These are phyloP conservation scores for Aegilops tauschii DNA, from an alignment of 176 grass and related monocot genomes.

Conservation along the genomic window DNA sequence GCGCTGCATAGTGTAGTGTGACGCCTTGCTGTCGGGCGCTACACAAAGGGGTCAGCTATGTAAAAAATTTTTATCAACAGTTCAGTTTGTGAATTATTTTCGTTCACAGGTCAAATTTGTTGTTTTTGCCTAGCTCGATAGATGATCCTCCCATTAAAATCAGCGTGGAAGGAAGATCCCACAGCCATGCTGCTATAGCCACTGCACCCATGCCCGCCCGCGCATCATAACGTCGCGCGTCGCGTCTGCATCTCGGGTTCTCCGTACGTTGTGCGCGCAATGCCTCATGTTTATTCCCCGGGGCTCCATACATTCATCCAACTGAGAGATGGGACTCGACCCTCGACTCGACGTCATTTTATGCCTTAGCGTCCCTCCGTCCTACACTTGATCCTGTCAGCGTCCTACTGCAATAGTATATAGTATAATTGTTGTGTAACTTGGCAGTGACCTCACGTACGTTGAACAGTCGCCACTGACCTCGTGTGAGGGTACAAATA, in stretches of 20 bases:
- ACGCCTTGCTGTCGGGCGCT: too few relatives aligned
- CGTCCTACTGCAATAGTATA: not conserved
- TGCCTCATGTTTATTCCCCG: not conserved
- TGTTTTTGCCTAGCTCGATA: not conserved
- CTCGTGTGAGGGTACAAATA: not conserved
- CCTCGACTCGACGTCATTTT: constrained; percentile 3
- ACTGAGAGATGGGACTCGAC: not conserved
- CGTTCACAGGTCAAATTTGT: too few relatives aligned
- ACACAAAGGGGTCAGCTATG: too few relatives aligned
- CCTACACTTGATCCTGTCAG: constrained; percentile 25
- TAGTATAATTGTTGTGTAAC: too few relatives aligned
- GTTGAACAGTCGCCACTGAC: not conserved
- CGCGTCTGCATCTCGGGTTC: not conserved
- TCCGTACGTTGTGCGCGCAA: not conserved
- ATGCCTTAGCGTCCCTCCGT: not conserved
- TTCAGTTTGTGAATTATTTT: too few relatives aligned
- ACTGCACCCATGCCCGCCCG: not conserved
- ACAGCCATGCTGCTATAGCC: constrained; percentile 23
- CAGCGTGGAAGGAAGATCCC: constrained; percentile 10
- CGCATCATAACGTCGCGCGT: not conserved
- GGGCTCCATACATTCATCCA: not conserved
- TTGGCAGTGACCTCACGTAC: too few relatives aligned
- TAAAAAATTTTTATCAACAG: too few relatives aligned
- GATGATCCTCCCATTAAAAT: constrained; percentile 24
- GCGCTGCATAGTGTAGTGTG: too few relatives aligned